phyloP scores from a whole-genome alignment of 441 rosid genomes.

The Daphne laureola region DNA sequence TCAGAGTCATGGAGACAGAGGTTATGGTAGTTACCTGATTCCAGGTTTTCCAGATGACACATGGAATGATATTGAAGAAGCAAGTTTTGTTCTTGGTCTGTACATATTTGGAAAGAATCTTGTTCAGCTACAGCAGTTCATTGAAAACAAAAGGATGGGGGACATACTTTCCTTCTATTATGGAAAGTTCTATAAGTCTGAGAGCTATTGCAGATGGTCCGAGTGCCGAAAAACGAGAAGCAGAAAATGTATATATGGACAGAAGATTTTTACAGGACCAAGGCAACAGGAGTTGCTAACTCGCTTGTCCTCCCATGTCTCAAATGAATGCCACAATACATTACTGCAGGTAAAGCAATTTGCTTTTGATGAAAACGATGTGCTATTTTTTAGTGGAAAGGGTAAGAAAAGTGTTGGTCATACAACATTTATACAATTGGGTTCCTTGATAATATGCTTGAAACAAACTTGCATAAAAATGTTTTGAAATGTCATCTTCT shows the following conservation, averaged over 20 bases:
- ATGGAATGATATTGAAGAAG: slow-evolving; percentile 46
- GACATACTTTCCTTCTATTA: slow-evolving; percentile 63
- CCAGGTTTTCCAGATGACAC: slow-evolving; percentile 45
- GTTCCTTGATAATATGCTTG: too few relatives aligned
- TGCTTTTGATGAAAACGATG: too few relatives aligned
- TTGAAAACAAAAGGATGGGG: slow-evolving; percentile 51
- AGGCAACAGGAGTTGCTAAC: slow-evolving; percentile 70
- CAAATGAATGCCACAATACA: slow-evolving; percentile 44
- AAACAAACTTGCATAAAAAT: too few relatives aligned
- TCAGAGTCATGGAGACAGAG: too few relatives aligned
- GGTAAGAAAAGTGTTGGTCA: too few relatives aligned
- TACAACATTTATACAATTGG: too few relatives aligned
- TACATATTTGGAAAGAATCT: slow-evolving; percentile 76
- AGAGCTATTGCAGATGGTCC: slow-evolving; percentile 55
- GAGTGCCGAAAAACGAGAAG: slow-evolving; percentile 48
- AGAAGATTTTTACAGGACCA: slow-evolving; percentile 62
- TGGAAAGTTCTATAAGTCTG: slow-evolving; percentile 64
- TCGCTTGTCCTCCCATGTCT: slow-evolving; percentile 38
- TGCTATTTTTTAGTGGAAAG: too few relatives aligned
- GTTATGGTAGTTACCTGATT: slow-evolving; percentile 27
- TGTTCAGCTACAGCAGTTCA: slow-evolving; percentile 45
- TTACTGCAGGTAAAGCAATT: slow-evolving; percentile 47
- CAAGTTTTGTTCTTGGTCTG: slow-evolving; percentile 64
- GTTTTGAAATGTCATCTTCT: too few relatives aligned
- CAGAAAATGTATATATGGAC: slow-evolving; percentile 45